Evolutionary conservation across 2,329 filamentous ascomycete species (phyloP).

Genomic region (Calonectria pseudoturangicola): DNA sequence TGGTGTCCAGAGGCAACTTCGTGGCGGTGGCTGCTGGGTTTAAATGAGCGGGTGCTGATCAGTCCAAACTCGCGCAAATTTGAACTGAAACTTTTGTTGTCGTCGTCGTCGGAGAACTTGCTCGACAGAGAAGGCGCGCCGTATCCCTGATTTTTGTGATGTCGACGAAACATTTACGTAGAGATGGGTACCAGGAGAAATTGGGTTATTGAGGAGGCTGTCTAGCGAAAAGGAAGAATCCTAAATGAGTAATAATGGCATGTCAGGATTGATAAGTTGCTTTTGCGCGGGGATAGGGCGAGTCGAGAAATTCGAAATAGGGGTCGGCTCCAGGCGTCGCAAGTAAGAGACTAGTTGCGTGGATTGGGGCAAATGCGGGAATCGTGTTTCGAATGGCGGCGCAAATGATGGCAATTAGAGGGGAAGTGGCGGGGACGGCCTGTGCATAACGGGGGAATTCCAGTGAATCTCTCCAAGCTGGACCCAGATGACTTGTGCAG

Average conservation of each 20-base stretch:
- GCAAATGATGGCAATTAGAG: slow-evolving; percentile 45
- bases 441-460: slow-evolving; percentile 51
- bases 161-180: slow-evolving; percentile 63
- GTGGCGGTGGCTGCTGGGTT: slow-evolving; percentile 50
- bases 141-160: slow-evolving; percentile 57
- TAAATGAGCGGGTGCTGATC: slow-evolving; percentile 51
- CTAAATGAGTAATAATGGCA: slow-evolving; percentile 35
- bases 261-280: slow-evolving; percentile 30
- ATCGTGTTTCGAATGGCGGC: slow-evolving; percentile 44
- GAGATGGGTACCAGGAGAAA: slow-evolving; percentile 46
- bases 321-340: slow-evolving; percentile 34
- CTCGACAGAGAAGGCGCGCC: slow-evolving; percentile 46
- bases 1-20: slow-evolving; percentile 54
- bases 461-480: slow-evolving; percentile 25
- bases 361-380: slow-evolving; percentile 33
- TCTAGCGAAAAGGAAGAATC: slow-evolving; percentile 14
- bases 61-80: slow-evolving; percentile 57
- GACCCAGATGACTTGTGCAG: slow-evolving; percentile 30
- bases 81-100: slow-evolving; percentile 49
- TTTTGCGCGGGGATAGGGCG: slow-evolving; percentile 25
- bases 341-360: slow-evolving; percentile 35
- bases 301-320: slow-evolving; percentile 28
- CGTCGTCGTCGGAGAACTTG: slow-evolving; percentile 48
- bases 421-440: slow-evolving; percentile 42
- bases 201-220: slow-evolving; percentile 32